Evolutionary conservation across 202 grass and related monocot genomes (phyloP), one percentile per base, ranked within the genome.

Genomic region (Digitaria exilis): DNA sequence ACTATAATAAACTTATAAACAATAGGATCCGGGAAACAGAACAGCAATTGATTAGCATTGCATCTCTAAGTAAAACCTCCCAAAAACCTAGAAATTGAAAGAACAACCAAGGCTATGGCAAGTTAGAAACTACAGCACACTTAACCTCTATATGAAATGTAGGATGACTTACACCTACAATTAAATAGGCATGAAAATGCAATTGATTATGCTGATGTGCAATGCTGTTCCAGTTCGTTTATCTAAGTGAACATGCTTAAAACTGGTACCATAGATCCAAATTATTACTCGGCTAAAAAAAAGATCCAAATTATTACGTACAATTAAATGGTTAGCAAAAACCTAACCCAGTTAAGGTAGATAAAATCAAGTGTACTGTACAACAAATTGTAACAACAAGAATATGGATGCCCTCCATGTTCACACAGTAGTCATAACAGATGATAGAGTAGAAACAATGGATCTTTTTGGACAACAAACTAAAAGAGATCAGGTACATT

Each of bases 341-440:
- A 54, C 54, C 65, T 82, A 67, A 64, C 41, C 72, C 69, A 87
- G 54, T 52, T 21, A 77, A 69, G 13, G 35, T 49, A 62, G 16
- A 52, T 17, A 25, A 24, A 59, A 56, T 4, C 55, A 80, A 25
- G 9, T 37, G 22, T 69, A 41, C 7, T 68, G n/a, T n/a, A n/a
- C n/a, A n/a, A 21, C 67, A 19, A 69, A 58, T 26, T 68, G 7
- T 57, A 65, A 57, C 4, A 8, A 50, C 54, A 66, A 18, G 10
- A 42, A 51, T 34, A 42, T 46, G 42, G 22, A 15, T 61, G 5
- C 16, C 18, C 9, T 59, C 15, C 37, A 69, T 42, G 37, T 39
- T 66, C 31, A 18, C 17, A 35, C 25, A 58, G 28, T 26, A 60
- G 49, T 45, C 19, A 39, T 17, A 71, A 78, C 31, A 31, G 21